phyloP scores from a whole-genome alignment of 352 stramenopile species.

The Elongisporangium undulatum region DNA sequence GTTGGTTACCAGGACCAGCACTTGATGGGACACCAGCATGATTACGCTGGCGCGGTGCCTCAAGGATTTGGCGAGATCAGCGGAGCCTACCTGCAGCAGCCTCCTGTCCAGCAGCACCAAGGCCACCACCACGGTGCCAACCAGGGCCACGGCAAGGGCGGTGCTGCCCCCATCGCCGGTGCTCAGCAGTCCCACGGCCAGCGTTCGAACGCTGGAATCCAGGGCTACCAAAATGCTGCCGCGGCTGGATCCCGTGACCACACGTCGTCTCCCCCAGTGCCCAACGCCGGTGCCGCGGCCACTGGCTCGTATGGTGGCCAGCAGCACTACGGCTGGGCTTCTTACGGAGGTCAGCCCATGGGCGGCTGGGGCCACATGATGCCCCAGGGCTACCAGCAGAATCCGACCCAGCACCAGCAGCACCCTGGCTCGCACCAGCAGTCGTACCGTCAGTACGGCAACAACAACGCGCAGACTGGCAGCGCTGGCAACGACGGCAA shows the following conservation, averaged over 20 bases:
- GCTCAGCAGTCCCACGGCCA: conserved; percentile 51
- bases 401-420: conserved; percentile 53
- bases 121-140: conserved; percentile 40
- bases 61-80: conserved; percentile 86
- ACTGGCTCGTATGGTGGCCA: conserved; percentile 51
- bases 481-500: conserved; percentile 41
- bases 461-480: conserved; percentile 38
- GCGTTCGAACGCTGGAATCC: conserved; percentile 47
- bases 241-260: conserved; percentile 44
- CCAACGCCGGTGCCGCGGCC: conserved; percentile 60
- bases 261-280: conserved; percentile 56
- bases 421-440: conserved; percentile 63
- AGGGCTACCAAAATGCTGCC: conserved; percentile 47
- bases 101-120: conserved; percentile 38
- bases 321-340: conserved; percentile 76
- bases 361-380: conserved; percentile 82
- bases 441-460: conserved; percentile 77
- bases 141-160: conserved; percentile 64
- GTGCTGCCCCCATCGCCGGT: conserved; percentile 25
- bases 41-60: conserved; percentile 67
- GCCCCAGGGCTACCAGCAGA: conserved; percentile 80
- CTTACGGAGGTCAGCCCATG: conserved; percentile 70
- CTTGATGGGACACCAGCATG: conserved; percentile 72
- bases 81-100: conserved; percentile 68
- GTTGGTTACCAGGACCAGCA: conserved; percentile 83